Conservation (phyloP, 208 protist genomes). For the Naegleria fowleri region DNA sequence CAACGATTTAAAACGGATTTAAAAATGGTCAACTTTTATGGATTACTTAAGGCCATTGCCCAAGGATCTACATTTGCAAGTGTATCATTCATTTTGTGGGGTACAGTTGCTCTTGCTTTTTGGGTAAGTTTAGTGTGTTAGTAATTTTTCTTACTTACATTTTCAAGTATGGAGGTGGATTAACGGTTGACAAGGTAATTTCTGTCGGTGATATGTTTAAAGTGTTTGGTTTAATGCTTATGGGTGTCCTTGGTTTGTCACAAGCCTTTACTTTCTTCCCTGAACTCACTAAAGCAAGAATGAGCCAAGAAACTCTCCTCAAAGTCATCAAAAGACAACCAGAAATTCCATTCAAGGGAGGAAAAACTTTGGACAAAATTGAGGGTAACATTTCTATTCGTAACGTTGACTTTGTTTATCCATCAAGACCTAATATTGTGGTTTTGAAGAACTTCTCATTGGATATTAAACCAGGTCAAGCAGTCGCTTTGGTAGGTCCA, state of each 20-base stretch:
- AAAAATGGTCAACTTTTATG: not conserved
- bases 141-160: too few species aligned
- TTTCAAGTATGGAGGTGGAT: not conserved
- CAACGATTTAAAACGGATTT: not conserved
- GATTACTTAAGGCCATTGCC: not conserved
- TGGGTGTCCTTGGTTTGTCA: not conserved
- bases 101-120: not conserved
- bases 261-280: not conserved
- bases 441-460: constrained; percentile 26
- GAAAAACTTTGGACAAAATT: not conserved
- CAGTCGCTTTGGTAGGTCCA: constrained; percentile 72
- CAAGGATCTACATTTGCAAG: not conserved
- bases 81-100: not conserved
- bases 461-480: constrained; percentile 12
- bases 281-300: not conserved
- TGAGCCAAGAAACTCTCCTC: not conserved
- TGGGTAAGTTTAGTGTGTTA: constrained; percentile 11
- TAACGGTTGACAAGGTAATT: not conserved
- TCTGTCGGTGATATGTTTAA: not conserved
- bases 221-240: constrained; percentile 1
- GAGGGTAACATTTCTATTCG: constrained; percentile 43
- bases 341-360: not conserved
- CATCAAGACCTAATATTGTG: not conserved
- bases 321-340: not conserved
- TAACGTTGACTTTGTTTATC: constrained; percentile 19